These are phyloP conservation scores for Saccharum officinarum DNA, from an alignment of 176 grass and related monocot genomes.

Conservation along the genomic window DNA sequence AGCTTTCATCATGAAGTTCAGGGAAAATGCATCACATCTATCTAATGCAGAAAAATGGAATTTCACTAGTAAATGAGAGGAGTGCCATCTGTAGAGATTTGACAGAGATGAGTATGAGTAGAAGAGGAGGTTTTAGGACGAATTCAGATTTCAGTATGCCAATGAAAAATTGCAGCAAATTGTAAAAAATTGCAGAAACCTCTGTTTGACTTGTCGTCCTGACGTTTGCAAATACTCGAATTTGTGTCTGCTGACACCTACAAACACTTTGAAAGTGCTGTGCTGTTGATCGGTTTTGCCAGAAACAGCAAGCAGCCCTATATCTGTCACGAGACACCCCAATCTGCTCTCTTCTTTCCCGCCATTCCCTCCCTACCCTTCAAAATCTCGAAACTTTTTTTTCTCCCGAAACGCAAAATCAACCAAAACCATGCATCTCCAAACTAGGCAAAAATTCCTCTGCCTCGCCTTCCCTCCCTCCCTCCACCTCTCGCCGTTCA, in stretches of 20 bases:
- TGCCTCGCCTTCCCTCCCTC: background rate
- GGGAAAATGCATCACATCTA: background rate
- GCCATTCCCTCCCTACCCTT: constrained; percentile 29
- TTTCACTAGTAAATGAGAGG: background rate
- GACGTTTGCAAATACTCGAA: background rate
- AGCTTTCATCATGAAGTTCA: background rate
- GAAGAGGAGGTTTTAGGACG: background rate
- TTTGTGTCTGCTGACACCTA: background rate
- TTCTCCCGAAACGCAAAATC: background rate
- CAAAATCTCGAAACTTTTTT: background rate
- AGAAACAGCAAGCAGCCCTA: background rate
- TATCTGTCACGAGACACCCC: no score
- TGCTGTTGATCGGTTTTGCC: background rate
- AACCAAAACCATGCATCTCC: background rate
- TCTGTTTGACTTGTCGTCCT: background rate
- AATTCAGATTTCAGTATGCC: background rate
- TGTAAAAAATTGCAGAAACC: background rate
- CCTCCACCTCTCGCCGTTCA: constrained; percentile 7
- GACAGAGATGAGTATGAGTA: background rate
- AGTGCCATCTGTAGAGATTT: background rate
- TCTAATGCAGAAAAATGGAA: background rate
- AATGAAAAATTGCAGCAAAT: background rate
- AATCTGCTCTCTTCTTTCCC: constrained; percentile 19
- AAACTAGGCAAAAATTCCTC: background rate
- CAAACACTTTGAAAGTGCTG: background rate